Conservation (phyloP, 2,329 filamentous ascomycete species). For the Dendryphion nanum region DNA sequence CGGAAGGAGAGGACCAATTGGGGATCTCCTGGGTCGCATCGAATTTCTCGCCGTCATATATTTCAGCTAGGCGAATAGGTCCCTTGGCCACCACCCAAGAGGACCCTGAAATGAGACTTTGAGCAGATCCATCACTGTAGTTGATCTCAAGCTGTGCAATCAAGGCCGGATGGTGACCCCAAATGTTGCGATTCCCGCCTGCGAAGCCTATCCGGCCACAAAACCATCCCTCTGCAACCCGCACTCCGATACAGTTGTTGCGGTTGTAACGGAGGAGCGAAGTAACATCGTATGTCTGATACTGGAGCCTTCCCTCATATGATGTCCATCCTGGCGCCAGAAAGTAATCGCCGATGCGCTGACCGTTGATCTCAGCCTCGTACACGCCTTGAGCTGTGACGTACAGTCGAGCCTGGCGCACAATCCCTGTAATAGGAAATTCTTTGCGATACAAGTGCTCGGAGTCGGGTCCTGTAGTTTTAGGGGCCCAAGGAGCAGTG, state of each 20-base stretch:
- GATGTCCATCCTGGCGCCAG: conserved; percentile 55
- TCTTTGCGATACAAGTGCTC: conserved; percentile 6
- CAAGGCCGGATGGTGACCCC: background rate
- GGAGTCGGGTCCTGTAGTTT: background rate
- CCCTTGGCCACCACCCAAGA: background rate
- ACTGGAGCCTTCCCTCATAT: conserved; percentile 52
- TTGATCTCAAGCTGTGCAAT: conserved; percentile 1
- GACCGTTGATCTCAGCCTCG: conserved; percentile 11
- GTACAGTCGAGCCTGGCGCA: conserved; percentile 7
- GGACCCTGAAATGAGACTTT: background rate
- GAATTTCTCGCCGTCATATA: conserved; percentile 1
- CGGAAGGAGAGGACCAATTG: conserved; percentile 13
- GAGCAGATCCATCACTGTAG: background rate
- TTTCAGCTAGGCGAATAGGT: background rate
- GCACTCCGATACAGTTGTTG: background rate
- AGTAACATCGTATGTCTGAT: conserved; percentile 55
- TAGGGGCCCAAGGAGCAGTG: background rate
- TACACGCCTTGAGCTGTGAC: conserved; percentile 10
- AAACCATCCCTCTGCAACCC: conserved; percentile 1
- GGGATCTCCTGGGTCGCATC: background rate
- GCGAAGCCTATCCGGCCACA: background rate
- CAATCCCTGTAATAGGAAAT: background rate
- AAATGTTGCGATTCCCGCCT: background rate
- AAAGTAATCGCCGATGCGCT: conserved; percentile 7
- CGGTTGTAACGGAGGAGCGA: conserved; percentile 28